Base-by-base conservation (phyloP, 2,329 filamentous ascomycete genomes). In the Calcarisporium arbuscula region DNA sequence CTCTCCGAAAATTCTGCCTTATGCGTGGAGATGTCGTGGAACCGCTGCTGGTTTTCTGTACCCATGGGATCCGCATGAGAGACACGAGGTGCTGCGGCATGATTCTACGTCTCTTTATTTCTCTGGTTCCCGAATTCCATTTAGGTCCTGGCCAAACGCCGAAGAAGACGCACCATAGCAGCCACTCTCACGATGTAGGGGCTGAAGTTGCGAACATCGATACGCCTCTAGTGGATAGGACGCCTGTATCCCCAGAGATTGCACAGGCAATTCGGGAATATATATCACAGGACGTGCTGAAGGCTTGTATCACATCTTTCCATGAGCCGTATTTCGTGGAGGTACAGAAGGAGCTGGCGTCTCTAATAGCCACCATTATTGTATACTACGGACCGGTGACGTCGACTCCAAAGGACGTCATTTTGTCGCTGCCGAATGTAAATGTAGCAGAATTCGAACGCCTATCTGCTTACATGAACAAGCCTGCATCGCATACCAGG, bases 321-420 rank as follows among this genome's bases (percentile, higher is more conserved):
- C 85, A 96, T 60, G 92, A 98, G 47, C 82, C 87, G 0, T 95
- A 96, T 59, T 98, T 96, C 59, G 89, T 95, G 21, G 92, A 98
- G 47, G 77, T 94, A 42, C 92, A 98, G 52, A 90, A 89, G 54
- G 89, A 98, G 33, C 72, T 98, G 16, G 90, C 88, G 1, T 76
- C 80, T 16, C 70, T 96, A 23, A 95, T 98, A 42, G 89, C 89
- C 0, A 76, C 81, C 5, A 92, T 96, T 41, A 70, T 95, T 48
- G 73, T 82, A 8, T 74, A 84, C 41, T 95, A 95, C 54, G 76
- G 77, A 10, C 67, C 75, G 0, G 60, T 75, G 20, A 89, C 82
- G 7, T 52, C 68, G 6, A 92, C 84, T 1, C 86, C 89, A 0
- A 71, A 80, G 15, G 66, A 79, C 5, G 74, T 96, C 25, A 70